These are phyloP conservation scores for Paecilomyces dactylethromorphus DNA, from an alignment of 2,329 filamentous ascomycete species.

Conservation along the genomic window DNA sequence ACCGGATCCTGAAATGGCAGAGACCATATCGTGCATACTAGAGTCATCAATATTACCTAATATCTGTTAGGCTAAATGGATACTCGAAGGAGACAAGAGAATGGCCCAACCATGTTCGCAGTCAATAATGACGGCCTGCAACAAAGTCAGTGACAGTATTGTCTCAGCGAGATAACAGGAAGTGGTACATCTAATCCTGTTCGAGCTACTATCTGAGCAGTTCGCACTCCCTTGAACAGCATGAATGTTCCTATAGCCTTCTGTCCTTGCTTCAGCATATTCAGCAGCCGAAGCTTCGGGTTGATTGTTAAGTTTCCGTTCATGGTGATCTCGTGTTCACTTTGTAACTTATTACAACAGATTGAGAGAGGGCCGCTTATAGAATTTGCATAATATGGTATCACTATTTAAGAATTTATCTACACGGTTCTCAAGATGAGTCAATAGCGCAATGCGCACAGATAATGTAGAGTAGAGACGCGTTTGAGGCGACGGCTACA, in stretches of 20 bases:
- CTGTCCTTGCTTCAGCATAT: background rate
- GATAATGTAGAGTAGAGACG: background rate
- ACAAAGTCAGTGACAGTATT: background rate
- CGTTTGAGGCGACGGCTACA: background rate
- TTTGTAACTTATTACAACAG: background rate
- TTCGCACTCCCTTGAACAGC: conserved; percentile 1
- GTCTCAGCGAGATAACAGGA: background rate
- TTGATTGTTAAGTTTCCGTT: background rate
- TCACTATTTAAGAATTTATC: background rate
- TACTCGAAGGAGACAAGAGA: background rate
- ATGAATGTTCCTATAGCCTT: conserved; percentile 1
- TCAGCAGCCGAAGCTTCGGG: background rate
- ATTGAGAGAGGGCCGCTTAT: background rate
- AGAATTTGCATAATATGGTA: background rate
- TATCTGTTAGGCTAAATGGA: background rate
- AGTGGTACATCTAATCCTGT: conserved; percentile 1
- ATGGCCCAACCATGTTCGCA: conserved; percentile 1
- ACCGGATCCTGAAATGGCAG: conserved; percentile 2
- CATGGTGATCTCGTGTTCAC: background rate
- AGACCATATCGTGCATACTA: conserved; percentile 2
- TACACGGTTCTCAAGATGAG: background rate
- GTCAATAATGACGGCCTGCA: background rate
- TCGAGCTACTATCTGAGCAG: background rate
- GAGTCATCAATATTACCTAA: background rate
- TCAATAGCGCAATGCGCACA: background rate